Conservation (phyloP, 352 stramenopile genomes). For the Globisporangium abappressorium region DNA sequence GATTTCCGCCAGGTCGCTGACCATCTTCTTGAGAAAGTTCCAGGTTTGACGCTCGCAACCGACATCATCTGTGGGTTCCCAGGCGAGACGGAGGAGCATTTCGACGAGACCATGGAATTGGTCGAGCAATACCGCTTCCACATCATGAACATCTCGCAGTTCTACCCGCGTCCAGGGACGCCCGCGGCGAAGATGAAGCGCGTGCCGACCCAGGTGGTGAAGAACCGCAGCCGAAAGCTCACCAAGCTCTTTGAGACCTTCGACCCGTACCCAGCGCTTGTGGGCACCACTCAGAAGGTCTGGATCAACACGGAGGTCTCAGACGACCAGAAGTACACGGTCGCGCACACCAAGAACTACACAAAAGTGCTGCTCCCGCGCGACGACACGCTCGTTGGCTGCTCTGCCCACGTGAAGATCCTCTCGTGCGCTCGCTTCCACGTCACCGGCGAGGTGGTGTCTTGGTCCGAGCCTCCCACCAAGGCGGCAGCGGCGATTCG, state of each 20-base stretch:
- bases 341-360: slow-evolving; percentile 91
- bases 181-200: slow-evolving; percentile 89
- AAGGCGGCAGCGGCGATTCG: slow-evolving; percentile 45
- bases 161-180: slow-evolving; percentile 90
- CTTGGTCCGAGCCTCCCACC: slow-evolving; percentile 52
- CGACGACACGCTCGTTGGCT: slow-evolving; percentile 75
- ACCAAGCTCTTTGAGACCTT: slow-evolving; percentile 87
- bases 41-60: slow-evolving; percentile 84
- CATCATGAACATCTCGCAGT: slow-evolving; percentile 94
- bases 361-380: slow-evolving; percentile 87
- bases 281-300: slow-evolving; percentile 59
- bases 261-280: slow-evolving; percentile 68
- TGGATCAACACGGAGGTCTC: slow-evolving; percentile 86
- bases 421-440: slow-evolving; percentile 65
- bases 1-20: slow-evolving; percentile 83
- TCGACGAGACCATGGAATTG: slow-evolving; percentile 85
- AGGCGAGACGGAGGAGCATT: slow-evolving; percentile 86
- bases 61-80: slow-evolving; percentile 94
- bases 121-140: slow-evolving; percentile 87
- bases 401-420: slow-evolving; percentile 60
- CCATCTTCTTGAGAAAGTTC: slow-evolving; percentile 69
- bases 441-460: slow-evolving; percentile 61
- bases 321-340: slow-evolving; percentile 70
- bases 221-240: slow-evolving; percentile 82
- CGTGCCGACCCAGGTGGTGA: slow-evolving; percentile 85